Evolutionary conservation across 225 moss, liverwort and hornwort genomes (phyloP), one percentile per base, ranked within the genome.

Genomic region (Antitrichia curtipendula): DNA sequence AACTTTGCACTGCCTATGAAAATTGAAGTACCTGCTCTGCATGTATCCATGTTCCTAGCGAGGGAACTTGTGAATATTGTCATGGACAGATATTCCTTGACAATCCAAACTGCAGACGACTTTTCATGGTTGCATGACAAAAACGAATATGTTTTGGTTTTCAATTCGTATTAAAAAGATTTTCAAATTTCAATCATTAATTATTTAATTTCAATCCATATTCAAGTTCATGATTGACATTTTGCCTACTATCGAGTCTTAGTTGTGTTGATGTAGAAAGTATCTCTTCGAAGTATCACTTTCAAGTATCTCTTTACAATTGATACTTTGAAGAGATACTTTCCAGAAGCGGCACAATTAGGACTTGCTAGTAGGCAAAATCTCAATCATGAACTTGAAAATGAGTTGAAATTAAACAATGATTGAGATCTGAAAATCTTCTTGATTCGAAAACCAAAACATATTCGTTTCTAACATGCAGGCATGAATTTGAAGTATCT

Each of bases 291-390:
- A 74, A 74, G 74, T 36, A 32, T 36, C 29, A 3, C 27, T 69
- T 40, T 8, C 40, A 68, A 41, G 15, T 31, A 45, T 73, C 16
- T 16, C 19, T 19, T 70, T 15, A 16, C 3, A 38, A 2, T 73
- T 19, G 18, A 36, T 34, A 25, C 7, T 24, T 54, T 14, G 8
- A 76, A 22, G 36, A 53, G 14, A 23, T 36, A 77, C 2, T 15
- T 23, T n/a, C 4, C 0, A 25, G n/a, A 0, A 36, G 2, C 6
- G 56, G 0, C 19, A 1, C 6, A 20, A 1, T 1, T n/a, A 40
- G 1, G 21, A 82, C 38, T 66, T 5, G 8, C 0, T 14, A 66
- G 0, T 29, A 53, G 3, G 27, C 27, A 50, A 82, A 28, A 20
- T 18, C n/a, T 52, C 3, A 20, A 79, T 79, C 29, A 41, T 52